Percentiles rank a stretch among this genome's conserved stretches.
phyloP scores from a whole-genome alignment of 371 early-diverging fungal genomes.

The Mucor lusitanicus region DNA sequence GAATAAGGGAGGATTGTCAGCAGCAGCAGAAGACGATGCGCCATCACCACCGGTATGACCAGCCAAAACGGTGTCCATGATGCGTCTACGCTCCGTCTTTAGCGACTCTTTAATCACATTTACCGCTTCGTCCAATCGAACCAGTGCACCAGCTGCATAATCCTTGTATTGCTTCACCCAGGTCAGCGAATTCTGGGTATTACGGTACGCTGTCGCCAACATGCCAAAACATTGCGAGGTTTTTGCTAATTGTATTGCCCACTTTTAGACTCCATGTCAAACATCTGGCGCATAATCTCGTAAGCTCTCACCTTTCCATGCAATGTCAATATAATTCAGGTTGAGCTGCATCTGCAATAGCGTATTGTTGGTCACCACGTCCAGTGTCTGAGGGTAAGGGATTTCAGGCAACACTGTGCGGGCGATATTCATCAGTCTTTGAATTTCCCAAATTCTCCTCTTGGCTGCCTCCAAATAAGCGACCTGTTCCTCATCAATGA shows the following conservation, averaged over 20 bases:
- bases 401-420: slow-evolving; percentile 44
- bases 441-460: slow-evolving; percentile 32
- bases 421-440: slow-evolving; percentile 35
- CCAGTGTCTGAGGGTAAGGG: slow-evolving; percentile 40
- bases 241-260: slow-evolving; percentile 4
- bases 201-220: slow-evolving; percentile 16
- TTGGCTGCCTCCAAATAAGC: slow-evolving; percentile 30
- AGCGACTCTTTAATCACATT: slow-evolving; percentile 1
- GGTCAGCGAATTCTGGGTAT: slow-evolving; percentile 19
- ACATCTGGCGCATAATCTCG: background rate
- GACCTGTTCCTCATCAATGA: slow-evolving; percentile 41
- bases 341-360: slow-evolving; percentile 31
- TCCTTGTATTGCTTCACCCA: slow-evolving; percentile 27
- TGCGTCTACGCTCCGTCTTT: slow-evolving; percentile 12
- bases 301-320: slow-evolving; percentile 39
- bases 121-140: slow-evolving; percentile 10
- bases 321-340: slow-evolving; percentile 31
- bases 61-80: slow-evolving; percentile 17
- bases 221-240: slow-evolving; percentile 24
- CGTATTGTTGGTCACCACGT: slow-evolving; percentile 40
- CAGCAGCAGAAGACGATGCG: background rate
- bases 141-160: slow-evolving; percentile 18
- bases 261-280: background rate
- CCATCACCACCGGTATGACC: background rate
- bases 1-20: background rate